Conservation (phyloP, 176 grass and related monocot genomes). For the Saccharum spontaneum region DNA sequence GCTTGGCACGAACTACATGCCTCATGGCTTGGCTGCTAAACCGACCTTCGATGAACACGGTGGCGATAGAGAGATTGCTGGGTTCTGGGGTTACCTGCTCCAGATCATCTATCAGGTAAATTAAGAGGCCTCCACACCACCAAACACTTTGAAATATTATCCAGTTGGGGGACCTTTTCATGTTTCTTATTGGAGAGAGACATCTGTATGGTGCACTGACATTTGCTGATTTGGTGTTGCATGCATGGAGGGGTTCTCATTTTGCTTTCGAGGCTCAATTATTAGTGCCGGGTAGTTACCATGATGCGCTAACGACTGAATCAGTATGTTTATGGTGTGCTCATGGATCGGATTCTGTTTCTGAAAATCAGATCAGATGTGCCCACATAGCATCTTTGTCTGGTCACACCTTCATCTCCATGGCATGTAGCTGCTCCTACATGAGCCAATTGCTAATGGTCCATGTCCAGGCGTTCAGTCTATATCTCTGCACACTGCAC, state of each 20-base stretch:
- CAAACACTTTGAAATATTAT: slow-evolving; percentile 38
- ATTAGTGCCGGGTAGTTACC: slow-evolving; percentile 45
- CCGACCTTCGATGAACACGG: slow-evolving; percentile 12
- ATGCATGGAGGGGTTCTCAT: slow-evolving; percentile 34
- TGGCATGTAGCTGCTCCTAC: slow-evolving; percentile 13
- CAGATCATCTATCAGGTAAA: slow-evolving; percentile 95
- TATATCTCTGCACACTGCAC: background rate
- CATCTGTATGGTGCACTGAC: slow-evolving; percentile 28
- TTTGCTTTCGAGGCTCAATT: slow-evolving; percentile 53
- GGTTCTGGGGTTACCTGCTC: slow-evolving; percentile 88
- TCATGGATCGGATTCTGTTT: slow-evolving; percentile 43
- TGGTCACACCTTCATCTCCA: slow-evolving; percentile 16
- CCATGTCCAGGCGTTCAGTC: background rate
- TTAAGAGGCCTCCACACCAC: slow-evolving; percentile 17
- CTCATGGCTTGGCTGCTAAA: slow-evolving; percentile 20
- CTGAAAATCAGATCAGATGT: slow-evolving; percentile 27
- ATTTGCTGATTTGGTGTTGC: slow-evolving; percentile 26
- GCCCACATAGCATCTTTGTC: slow-evolving; percentile 44
- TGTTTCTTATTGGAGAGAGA: slow-evolving; percentile 31
- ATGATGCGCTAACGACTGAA: slow-evolving; percentile 41
- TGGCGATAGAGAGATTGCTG: slow-evolving; percentile 50
- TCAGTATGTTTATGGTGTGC: slow-evolving; percentile 28
- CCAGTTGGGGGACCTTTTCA: slow-evolving; percentile 33
- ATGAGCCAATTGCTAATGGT: slow-evolving; percentile 23
- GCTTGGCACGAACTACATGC: slow-evolving; percentile 30